These are phyloP conservation scores for Silene uniflora DNA, from an alignment of 148 eudicot genomes.

Conservation along the genomic window DNA sequence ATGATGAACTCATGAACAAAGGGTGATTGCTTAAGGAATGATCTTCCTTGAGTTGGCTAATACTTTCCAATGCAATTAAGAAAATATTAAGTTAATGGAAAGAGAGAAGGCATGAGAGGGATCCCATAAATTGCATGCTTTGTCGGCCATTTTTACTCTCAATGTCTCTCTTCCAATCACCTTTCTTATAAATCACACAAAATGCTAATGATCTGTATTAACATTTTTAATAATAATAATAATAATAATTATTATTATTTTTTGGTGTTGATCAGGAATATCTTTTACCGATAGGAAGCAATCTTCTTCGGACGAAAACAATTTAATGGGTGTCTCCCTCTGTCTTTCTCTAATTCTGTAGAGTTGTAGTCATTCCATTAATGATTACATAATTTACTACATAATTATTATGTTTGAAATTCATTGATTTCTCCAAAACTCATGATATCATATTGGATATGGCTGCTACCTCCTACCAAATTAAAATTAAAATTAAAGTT, in stretches of 20 bases:
- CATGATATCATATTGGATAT: constrained; percentile 9
- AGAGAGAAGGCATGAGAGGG: constrained; percentile 29
- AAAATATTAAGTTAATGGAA: constrained; percentile 6
- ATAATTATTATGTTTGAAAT: background rate
- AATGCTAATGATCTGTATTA: background rate
- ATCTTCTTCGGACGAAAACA: too few relatives aligned
- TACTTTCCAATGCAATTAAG: constrained; percentile 12
- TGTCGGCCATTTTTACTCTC: constrained; percentile 63
- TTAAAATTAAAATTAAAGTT: too few relatives aligned
- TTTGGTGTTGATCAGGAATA: too few relatives aligned
- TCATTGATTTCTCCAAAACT: background rate
- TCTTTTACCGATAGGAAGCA: background rate
- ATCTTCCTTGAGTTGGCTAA: constrained; percentile 8
- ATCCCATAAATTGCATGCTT: constrained; percentile 53
- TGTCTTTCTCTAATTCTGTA: background rate
- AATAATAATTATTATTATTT: too few relatives aligned
- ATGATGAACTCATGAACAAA: too few relatives aligned
- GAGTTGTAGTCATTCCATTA: constrained; percentile 14
- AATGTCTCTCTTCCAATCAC: background rate
- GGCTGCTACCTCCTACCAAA: background rate
- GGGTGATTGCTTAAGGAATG: constrained; percentile 16
- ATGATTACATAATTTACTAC: constrained; percentile 23
- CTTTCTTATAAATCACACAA: constrained; percentile 31
- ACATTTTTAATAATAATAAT: too few relatives aligned
- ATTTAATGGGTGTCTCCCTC: too few relatives aligned